These are phyloP conservation scores for Cordia subcordata DNA, from an alignment of 257 asterid species.

Conservation along the genomic window DNA sequence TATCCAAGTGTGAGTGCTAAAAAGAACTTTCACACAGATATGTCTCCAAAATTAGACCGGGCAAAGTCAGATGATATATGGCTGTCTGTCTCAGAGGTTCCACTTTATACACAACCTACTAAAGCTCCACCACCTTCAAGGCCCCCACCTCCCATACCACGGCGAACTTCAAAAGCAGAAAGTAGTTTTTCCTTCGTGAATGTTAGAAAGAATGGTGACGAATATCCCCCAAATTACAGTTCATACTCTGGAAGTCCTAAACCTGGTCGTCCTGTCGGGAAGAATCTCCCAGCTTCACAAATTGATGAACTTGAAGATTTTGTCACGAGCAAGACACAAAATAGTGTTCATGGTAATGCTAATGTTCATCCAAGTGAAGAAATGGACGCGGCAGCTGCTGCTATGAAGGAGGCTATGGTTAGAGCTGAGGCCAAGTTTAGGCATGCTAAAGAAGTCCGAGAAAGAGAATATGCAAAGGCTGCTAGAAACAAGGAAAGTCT, in stretches of 20 bases:
- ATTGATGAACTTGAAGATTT: constrained; percentile 90
- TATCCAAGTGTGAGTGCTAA: constrained; percentile 22
- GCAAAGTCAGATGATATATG: constrained; percentile 68
- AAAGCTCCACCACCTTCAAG: constrained; percentile 97
- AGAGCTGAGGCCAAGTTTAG: constrained; percentile 95
- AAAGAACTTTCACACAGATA: constrained; percentile 37
- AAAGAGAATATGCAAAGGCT: constrained; percentile 81
- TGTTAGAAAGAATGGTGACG: constrained; percentile 54
- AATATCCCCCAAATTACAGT: constrained; percentile 41
- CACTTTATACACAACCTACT: constrained; percentile 86
- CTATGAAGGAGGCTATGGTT: constrained; percentile 99
- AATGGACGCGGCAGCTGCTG: constrained; percentile 82
- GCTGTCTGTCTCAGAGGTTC: constrained; percentile 89
- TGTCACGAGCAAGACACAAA: constrained; percentile 55
- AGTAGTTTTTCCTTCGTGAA: constrained; percentile 48
- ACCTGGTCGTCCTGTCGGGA: constrained; percentile 39
- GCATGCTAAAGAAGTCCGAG: constrained; percentile 96
- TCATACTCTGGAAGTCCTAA: constrained; percentile 57
- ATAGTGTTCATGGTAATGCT: constrained; percentile 43
- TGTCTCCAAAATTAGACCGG: constrained; percentile 48
- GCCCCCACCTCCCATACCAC: constrained; percentile 93
- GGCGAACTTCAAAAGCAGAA: constrained; percentile 40
- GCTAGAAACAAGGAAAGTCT: constrained; percentile 61
- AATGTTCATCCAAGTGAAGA: constrained; percentile 48
- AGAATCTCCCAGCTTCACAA: constrained; percentile 61